A percentile compares a stretch with the other conserved stretches of the same genome.
Conservation (phyloP, 2,329 filamentous ascomycete species). For the Nectriaceae sp. region DNA sequence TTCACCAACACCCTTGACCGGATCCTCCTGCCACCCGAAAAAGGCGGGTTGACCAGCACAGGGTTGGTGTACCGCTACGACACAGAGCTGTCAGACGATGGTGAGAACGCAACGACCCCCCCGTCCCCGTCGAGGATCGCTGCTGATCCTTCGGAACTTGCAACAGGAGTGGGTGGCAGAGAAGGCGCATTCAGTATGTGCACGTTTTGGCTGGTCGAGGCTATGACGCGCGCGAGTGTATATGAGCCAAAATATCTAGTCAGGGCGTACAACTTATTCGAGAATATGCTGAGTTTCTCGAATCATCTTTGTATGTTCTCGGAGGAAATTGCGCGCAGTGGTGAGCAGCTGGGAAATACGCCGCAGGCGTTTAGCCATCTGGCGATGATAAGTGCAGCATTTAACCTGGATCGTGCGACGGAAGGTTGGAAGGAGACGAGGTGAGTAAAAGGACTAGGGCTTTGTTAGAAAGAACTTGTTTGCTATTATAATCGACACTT, state of each 20-base stretch:
- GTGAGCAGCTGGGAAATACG: conserved; percentile 78
- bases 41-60: conserved; percentile 73
- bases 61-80: conserved; percentile 78
- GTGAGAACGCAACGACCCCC: conserved; percentile 40
- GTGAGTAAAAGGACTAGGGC: conserved; percentile 3
- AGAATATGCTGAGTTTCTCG: conserved; percentile 75
- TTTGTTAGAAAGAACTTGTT: no score
- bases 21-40: conserved; percentile 72
- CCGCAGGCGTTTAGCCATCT: conserved; percentile 79
- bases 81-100: conserved; percentile 67
- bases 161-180: conserved; percentile 66
- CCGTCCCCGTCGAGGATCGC: background rate
- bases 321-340: conserved; percentile 73
- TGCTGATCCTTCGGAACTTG: conserved; percentile 7
- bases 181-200: conserved; percentile 82
- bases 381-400: conserved; percentile 74
- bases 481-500: no score
- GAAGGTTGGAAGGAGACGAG: conserved; percentile 24
- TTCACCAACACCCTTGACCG: conserved; percentile 72
- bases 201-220: conserved; percentile 82
- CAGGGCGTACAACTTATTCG: conserved; percentile 68
- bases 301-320: conserved; percentile 80
- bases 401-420: conserved; percentile 65
- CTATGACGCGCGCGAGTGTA: conserved; percentile 67
- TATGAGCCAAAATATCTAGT: conserved; percentile 67